Base-by-base conservation (phyloP, 192 early-diverging fungal species). In the Chytriomyces sp. region DNA sequence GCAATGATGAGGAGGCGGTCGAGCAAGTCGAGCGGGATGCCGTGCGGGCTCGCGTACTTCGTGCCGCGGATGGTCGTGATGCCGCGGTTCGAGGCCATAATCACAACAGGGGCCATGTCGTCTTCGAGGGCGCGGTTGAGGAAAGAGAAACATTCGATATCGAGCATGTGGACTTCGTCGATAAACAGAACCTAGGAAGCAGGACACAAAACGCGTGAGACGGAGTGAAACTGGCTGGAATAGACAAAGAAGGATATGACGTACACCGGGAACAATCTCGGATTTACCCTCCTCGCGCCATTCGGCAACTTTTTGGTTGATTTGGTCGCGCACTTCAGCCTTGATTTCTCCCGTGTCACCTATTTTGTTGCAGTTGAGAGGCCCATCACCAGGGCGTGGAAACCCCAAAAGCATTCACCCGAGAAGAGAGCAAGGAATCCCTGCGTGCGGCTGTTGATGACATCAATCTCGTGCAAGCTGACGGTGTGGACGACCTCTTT, bases 121-220 rank as follows among this genome's bases (percentile, higher is more conserved):
- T 96, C 94, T 81, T 99, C 98, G 5, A 99, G 85, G 4, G 98
- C 98, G 26, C 96, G 89, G 77, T 99, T 99, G 57, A 99, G 76
- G 88, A 93, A 99, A 22, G 98, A 98, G 76, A 99, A 99, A 75
- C 96, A 99, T 78, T 99, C 98, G 80, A 99, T 98, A 58, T 99
- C 98, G 38, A 99, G 93, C 92, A 98, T 98, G 78, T 99, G 98
- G 37, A 99, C 96, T 83, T 99, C 98, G 76, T 99, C 98, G 71
- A 99, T 94, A 77, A 99, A 99, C 57, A 99, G 86, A 34, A 96
- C 88, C 63, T 65, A 52, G 7, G 14, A 61, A 34, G 30, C 12
- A 17, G 17, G 85, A 74, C 14, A 26, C 33, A 59, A 74, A n/a
- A n/a, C n/a, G n/a, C n/a, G n/a, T n/a, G n/a, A n/a, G n/a, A n/a